Evolutionary conservation across 2,329 filamentous ascomycete genomes (phyloP), one percentile per base, ranked within the genome.

Genomic region (Cucurbitaria berberidis): DNA sequence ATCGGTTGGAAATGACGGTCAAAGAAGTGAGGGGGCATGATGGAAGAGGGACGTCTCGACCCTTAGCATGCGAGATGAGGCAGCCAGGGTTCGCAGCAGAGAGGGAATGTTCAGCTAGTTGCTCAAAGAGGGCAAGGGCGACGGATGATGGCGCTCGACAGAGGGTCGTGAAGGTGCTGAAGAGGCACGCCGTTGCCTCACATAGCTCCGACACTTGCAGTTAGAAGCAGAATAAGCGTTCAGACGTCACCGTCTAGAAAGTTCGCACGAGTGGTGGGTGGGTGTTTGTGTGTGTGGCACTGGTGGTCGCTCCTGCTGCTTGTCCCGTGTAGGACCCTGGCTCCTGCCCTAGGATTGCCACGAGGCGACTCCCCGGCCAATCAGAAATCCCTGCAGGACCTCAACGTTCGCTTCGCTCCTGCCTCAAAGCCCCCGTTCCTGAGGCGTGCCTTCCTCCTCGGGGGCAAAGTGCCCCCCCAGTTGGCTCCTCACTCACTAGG

Each of bases 401-500:
- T 38, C 44, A 60, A 60, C 57, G 57, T 60, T 60, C 54, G 57
- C 54, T 52, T 57, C 53, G 51, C 51, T 15, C 35, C 49, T 55
- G 50, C 9, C 9, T 9, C 24, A 5, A 9, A 26, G 5, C 9
- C 50, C 48, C 41, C 34, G 57, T 59, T 48, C 57, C 53, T 54
- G 45, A 57, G 49, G 53, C 49, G 44, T 36, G 39, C 43, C 45
- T 45, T 35, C 43, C 45, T 39, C 35, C 40, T 41, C 18, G 27
- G 19, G 16, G n/a, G n/a, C n/a, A n/a, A n/a, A n/a, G n/a, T n/a
- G n/a, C n/a, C n/a, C n/a, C n/a, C n/a, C n/a, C n/a, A n/a, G n/a
- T n/a, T n/a, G n/a, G n/a, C n/a, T n/a, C n/a, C n/a, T n/a, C n/a
- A n/a, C 2, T 34, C 30, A 16, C 15, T 15, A 34, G 30, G 15